phyloP scores from a whole-genome alignment of 495 filamentous ascomycete species.

The Penicillium odoratum region DNA sequence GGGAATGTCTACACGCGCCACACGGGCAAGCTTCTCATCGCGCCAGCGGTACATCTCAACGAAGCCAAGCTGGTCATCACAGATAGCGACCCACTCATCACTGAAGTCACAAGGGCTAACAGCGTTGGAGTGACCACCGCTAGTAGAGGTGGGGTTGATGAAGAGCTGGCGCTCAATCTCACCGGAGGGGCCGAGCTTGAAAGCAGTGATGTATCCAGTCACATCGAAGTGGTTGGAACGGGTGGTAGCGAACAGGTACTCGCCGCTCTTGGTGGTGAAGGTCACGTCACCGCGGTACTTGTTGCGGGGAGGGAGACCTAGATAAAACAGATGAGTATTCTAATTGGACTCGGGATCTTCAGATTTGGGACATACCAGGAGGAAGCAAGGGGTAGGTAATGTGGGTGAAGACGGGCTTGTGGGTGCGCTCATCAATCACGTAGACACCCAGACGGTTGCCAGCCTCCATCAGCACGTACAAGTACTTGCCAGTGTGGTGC shows the following conservation, averaged over 20 bases:
- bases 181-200: conserved; percentile 66
- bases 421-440: conserved; percentile 71
- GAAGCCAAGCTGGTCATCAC: conserved; percentile 80
- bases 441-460: conserved; percentile 80
- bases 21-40: conserved; percentile 73
- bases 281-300: conserved; percentile 79
- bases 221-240: conserved; percentile 72
- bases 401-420: conserved; percentile 79
- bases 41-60: conserved; percentile 84
- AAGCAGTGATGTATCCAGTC: conserved; percentile 78
- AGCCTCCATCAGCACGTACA: conserved; percentile 84
- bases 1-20: conserved; percentile 70
- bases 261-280: conserved; percentile 61
- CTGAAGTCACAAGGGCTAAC: conserved; percentile 77
- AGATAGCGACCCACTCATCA: conserved; percentile 82
- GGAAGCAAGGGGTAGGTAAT: conserved; percentile 76
- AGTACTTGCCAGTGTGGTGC: conserved; percentile 69
- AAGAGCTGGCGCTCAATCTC: conserved; percentile 74
- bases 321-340: neutral
- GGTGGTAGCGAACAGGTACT: conserved; percentile 79
- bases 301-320: conserved; percentile 51
- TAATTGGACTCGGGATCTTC: neutral
- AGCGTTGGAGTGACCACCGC: conserved; percentile 82
- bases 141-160: conserved; percentile 79
- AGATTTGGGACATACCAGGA: conserved; percentile 60